Percentiles rank a stretch among this genome's conserved stretches.
Conservation (phyloP, 1,139 yeast genomes). For the Meyerozyma athensensis region DNA sequence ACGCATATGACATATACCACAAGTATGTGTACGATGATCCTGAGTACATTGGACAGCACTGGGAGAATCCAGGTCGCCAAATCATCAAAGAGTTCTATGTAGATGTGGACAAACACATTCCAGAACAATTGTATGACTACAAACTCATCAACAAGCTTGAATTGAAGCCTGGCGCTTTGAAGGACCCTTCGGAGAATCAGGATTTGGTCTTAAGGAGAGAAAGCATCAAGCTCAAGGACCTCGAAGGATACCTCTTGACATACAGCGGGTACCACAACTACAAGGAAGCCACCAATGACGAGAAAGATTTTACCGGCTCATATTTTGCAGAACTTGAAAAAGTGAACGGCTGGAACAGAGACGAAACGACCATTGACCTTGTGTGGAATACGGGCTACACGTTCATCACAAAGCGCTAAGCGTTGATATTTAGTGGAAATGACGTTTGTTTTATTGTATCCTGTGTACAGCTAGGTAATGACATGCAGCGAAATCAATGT, state of each 20-base stretch:
- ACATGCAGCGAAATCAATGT: neutral
- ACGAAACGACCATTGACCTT: conserved; percentile 26
- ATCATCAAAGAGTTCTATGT: conserved; percentile 25
- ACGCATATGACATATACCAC: conserved; percentile 23
- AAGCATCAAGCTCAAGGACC: conserved; percentile 20
- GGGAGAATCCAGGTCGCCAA: conserved; percentile 44
- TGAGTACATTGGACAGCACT: conserved; percentile 33
- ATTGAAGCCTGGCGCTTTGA: conserved; percentile 16
- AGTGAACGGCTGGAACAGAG: conserved; percentile 28
- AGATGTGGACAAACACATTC: conserved; percentile 30
- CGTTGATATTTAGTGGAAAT: neutral
- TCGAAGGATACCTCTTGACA: conserved; percentile 29
- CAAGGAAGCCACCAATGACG: conserved; percentile 25
- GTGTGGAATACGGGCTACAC: conserved; percentile 42
- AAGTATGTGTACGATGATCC: conserved; percentile 36
- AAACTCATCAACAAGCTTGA: conserved; percentile 22
- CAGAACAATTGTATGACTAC: conserved; percentile 24
- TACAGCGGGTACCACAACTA: conserved; percentile 37
- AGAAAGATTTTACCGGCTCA: conserved; percentile 17
- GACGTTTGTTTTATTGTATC: neutral
- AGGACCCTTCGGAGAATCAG: conserved; percentile 15
- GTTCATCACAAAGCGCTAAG: conserved; percentile 22
- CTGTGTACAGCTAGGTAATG: neutral
- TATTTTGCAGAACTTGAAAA: conserved; percentile 22
- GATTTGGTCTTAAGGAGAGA: conserved; percentile 22